Percentiles rank a stretch among this genome's conserved stretches.
Evolutionary conservation across 805 yeast species (phyloP).

Genomic region (Yamadazyma insecticola): DNA sequence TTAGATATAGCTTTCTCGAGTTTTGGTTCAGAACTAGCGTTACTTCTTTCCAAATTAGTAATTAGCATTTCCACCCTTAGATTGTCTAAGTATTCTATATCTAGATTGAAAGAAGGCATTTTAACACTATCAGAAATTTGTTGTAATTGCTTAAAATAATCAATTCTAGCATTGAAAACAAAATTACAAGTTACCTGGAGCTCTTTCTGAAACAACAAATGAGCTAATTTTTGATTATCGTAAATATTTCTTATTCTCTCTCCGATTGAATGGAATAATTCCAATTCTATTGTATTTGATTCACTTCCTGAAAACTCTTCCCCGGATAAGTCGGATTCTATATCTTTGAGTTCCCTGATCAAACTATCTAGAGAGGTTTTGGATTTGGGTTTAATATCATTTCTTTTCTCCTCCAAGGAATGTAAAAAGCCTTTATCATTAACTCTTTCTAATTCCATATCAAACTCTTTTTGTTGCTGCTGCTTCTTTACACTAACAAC

Average conservation of each 20-base stretch:
- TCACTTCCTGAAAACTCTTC: constrained; percentile 11
- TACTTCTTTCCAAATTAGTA: neutral
- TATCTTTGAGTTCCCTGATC: constrained; percentile 20
- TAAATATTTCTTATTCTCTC: constrained; percentile 24
- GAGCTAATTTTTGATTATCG: constrained; percentile 41
- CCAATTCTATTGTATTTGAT: constrained; percentile 14
- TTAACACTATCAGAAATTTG: constrained; percentile 79
- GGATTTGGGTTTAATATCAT: constrained; percentile 23
- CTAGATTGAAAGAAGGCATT: constrained; percentile 17
- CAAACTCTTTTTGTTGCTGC: constrained; percentile 17
- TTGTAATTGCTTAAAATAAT: constrained; percentile 81
- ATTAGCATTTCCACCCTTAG: constrained; percentile 2
- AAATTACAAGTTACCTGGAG: constrained; percentile 50
- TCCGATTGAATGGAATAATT: constrained; percentile 17
- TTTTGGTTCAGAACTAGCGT: constrained; percentile 1
- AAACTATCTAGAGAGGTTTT: constrained; percentile 32
- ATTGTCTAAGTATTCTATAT: constrained; percentile 14
- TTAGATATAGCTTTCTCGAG: constrained; percentile 32
- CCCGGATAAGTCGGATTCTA: constrained; percentile 21
- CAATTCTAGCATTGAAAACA: constrained; percentile 74
- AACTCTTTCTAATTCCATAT: constrained; percentile 20
- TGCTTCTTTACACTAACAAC: constrained; percentile 13
- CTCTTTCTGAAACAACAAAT: constrained; percentile 41
- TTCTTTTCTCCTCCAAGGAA: constrained; percentile 17
- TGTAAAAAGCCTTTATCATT: constrained; percentile 22